Conservation (phyloP, 192 early-diverging fungal species). For the Coemansia sp. region DNA sequence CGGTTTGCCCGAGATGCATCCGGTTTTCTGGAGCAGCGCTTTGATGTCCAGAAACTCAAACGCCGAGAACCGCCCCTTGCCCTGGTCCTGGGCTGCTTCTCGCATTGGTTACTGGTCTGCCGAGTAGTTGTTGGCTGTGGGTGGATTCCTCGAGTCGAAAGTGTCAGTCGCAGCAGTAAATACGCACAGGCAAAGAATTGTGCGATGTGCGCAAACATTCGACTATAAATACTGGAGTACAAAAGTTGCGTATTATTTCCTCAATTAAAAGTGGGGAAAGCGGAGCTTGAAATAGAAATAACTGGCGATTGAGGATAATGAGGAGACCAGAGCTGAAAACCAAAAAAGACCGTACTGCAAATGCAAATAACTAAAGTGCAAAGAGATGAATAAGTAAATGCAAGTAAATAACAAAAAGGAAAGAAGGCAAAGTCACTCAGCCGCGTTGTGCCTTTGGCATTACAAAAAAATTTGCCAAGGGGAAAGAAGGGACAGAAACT, state of each 20-base stretch:
- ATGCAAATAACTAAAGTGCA: neutral
- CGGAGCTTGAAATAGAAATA: slow-evolving; percentile 1
- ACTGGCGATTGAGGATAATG: neutral
- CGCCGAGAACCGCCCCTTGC: slow-evolving; percentile 19
- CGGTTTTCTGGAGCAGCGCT: slow-evolving; percentile 25
- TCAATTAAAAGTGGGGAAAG: neutral
- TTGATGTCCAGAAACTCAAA: slow-evolving; percentile 26
- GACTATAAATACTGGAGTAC: neutral
- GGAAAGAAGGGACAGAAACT: neutral
- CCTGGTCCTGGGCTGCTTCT: neutral
- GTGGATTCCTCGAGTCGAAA: neutral
- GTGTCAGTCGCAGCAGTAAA: neutral
- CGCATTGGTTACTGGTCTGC: slow-evolving; percentile 1
- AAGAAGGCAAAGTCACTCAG: neutral
- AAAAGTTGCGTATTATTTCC: neutral
- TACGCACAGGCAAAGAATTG: neutral
- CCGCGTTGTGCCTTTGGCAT: neutral
- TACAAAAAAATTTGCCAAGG: slow-evolving; percentile 1
- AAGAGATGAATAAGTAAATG: slow-evolving; percentile 4
- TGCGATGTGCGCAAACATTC: neutral
- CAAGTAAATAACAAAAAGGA: neutral
- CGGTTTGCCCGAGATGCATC: slow-evolving; percentile 18
- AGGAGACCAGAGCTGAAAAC: neutral
- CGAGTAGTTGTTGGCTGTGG: neutral
- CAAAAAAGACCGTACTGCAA: too few species aligned